Base-by-base conservation (phyloP, 2,329 filamentous ascomycete genomes). In the Nigrograna mackinnonii region DNA sequence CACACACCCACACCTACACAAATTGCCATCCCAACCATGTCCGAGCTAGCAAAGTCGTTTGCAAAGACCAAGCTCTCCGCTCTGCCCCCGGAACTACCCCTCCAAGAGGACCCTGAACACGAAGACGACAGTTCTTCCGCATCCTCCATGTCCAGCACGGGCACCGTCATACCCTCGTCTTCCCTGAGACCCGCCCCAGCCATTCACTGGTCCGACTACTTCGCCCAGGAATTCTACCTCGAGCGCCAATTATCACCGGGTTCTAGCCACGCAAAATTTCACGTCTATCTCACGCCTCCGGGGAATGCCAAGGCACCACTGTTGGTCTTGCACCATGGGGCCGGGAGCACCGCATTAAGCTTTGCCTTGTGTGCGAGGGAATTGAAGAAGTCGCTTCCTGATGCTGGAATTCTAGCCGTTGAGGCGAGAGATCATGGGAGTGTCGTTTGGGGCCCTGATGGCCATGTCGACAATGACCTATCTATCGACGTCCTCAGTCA, bases 271-370 rank as follows among this genome's bases (percentile, higher is more conserved):
- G 80, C 89, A 31, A 81, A 77, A 38, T 87, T 91, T 62, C 94
- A 99, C 73, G 88, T 83, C 43, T 97, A 97, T 67, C 77, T 97
- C 32, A 96, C 84, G 16, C 90, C 91, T 1, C 91, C 92, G 1
- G 61, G 66, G 2, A 65, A 74, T 6, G 79, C 79, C 31, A 84
- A 79, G 47, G 89, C 87, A 0, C 91, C 92, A 0, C 76, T 99
- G 4, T 91, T 99, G 68, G 86, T 97, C 46, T 89, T 88, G 71
- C 94, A 99, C 64, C 94, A 99, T 70, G 94, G 94, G 28, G 94
- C 89, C 30, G 94, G 94, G 13, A 95, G 91, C 4, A 96, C 91
- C 0, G 95, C 88, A 5, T 80, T 97, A 44, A 95, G 91, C 2
- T 99, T 97, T 70, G 91, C 91, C 4, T 78, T 89, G 4, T 83